A percentile compares a stretch with the other conserved stretches of the same genome.
Conservation (phyloP, 1,284 basidiomycete species). For the Boletellus deceptivus region DNA sequence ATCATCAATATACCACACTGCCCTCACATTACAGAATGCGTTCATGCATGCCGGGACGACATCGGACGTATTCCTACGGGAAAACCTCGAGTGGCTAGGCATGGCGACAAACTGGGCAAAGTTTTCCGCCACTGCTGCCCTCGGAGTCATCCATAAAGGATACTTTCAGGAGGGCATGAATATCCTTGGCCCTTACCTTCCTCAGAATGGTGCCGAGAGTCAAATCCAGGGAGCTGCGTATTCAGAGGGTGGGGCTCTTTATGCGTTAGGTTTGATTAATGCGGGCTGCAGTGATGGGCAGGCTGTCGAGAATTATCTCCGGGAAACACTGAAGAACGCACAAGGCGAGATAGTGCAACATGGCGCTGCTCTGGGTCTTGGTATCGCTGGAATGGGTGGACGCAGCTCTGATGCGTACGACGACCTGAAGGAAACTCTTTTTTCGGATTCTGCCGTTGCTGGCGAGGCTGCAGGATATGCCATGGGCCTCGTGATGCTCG, state of each 20-base stretch:
- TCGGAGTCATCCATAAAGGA: conserved; percentile 96
- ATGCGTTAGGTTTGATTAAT: conserved; percentile 92
- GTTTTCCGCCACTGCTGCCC: conserved; percentile 91
- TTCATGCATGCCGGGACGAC: conserved; percentile 96
- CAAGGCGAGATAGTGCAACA: conserved; percentile 89
- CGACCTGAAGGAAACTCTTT: conserved; percentile 83
- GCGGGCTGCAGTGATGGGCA: conserved; percentile 78
- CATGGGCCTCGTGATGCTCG: conserved; percentile 96
- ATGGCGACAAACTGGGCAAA: conserved; percentile 96
- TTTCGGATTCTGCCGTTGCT: conserved; percentile 90
- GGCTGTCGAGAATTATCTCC: conserved; percentile 70
- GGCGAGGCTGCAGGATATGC: conserved; percentile 93
- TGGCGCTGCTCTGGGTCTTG: conserved; percentile 91
- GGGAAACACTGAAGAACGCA: conserved; percentile 71
- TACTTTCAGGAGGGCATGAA: conserved; percentile 91
- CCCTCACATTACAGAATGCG: conserved; percentile 92
- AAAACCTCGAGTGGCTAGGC: conserved; percentile 94
- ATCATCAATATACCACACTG: conserved; percentile 94
- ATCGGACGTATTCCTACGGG: conserved; percentile 87
- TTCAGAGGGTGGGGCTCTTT: conserved; percentile 91
- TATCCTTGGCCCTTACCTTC: conserved; percentile 92
- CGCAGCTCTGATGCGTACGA: conserved; percentile 88
- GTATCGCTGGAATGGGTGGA: conserved; percentile 90
- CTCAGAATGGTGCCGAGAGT: conserved; percentile 69
- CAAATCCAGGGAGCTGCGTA: conserved; percentile 75